Evolutionary conservation across 768 basidiomycete genomes (phyloP).

Genomic region (Gymnopilus junonius): DNA sequence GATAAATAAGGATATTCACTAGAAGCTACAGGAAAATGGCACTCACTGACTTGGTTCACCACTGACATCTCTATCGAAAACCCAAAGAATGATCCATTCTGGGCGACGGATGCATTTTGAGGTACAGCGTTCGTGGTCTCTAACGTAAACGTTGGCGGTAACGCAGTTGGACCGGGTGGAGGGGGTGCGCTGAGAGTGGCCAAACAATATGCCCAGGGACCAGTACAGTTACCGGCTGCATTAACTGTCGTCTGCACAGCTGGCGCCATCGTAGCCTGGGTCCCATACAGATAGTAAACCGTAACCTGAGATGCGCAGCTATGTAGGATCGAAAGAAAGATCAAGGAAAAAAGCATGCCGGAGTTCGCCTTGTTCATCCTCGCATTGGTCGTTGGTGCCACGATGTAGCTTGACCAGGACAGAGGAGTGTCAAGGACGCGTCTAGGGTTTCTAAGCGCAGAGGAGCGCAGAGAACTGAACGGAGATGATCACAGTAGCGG

Average conservation of each 20-base stretch:
- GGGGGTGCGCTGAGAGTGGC: conserved; percentile 54
- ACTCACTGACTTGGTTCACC: conserved; percentile 63
- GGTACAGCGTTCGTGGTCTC: conserved; percentile 44
- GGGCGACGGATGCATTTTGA: conserved; percentile 38
- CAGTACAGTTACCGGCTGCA: conserved; percentile 40
- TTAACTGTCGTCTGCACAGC: not conserved
- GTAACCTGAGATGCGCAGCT: conserved; percentile 1
- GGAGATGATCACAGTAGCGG: too few relatives aligned
- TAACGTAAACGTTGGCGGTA: conserved; percentile 47
- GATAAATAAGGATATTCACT: not conserved
- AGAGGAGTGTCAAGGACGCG: not conserved
- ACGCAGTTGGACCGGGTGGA: conserved; percentile 47
- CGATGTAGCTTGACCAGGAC: too few relatives aligned
- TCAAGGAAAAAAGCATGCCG: not conserved
- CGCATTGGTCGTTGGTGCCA: not conserved
- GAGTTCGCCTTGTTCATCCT: not conserved
- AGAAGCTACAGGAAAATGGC: conserved; percentile 18
- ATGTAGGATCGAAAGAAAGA: not conserved
- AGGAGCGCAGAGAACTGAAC: too few relatives aligned
- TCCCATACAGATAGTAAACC: conserved; percentile 2
- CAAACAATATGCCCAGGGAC: conserved; percentile 57
- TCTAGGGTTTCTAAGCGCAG: not conserved
- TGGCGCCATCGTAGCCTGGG: conserved; percentile 3
- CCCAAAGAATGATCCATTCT: too few relatives aligned
- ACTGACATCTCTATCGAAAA: conserved; percentile 82